These are phyloP conservation scores for Omphalea diandra DNA, from an alignment of 441 rosid genomes.

Conservation along the genomic window DNA sequence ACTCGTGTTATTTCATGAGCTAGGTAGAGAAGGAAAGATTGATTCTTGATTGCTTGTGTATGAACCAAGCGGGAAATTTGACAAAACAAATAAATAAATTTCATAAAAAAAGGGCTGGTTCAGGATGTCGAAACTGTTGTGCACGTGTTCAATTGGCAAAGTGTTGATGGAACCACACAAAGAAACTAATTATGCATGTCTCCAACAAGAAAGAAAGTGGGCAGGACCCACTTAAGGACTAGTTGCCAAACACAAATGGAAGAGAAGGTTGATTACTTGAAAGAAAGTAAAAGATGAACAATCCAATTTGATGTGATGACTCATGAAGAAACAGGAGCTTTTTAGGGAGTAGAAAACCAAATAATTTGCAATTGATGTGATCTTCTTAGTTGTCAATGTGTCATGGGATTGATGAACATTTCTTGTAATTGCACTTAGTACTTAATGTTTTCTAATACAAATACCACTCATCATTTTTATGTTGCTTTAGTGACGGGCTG, in stretches of 20 bases:
- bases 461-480: too few species aligned
- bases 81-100: neutral
- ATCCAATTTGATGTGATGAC: slow-evolving; percentile 20
- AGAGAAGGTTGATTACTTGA: slow-evolving; percentile 12
- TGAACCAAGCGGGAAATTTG: neutral
- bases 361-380: neutral
- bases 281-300: slow-evolving; percentile 19
- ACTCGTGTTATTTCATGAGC: too few species aligned
- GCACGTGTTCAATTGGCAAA: neutral
- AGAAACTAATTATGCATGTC: slow-evolving; percentile 21
- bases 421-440: too few species aligned
- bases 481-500: too few species aligned
- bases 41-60: too few species aligned
- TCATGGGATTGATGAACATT: too few species aligned
- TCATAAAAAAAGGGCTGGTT: neutral
- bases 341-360: neutral
- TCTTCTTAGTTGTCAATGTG: too few species aligned
- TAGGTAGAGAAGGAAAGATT: neutral
- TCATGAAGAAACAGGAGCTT: slow-evolving; percentile 6
- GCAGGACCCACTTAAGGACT: slow-evolving; percentile 12
- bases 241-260: slow-evolving; percentile 16
- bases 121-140: neutral
- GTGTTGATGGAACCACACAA: slow-evolving; percentile 11
- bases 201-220: slow-evolving; percentile 25
- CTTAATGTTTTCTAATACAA: too few species aligned